phyloP scores from a whole-genome alignment of 2,329 filamentous ascomycete genomes.

The Domatiomyces globalis region DNA sequence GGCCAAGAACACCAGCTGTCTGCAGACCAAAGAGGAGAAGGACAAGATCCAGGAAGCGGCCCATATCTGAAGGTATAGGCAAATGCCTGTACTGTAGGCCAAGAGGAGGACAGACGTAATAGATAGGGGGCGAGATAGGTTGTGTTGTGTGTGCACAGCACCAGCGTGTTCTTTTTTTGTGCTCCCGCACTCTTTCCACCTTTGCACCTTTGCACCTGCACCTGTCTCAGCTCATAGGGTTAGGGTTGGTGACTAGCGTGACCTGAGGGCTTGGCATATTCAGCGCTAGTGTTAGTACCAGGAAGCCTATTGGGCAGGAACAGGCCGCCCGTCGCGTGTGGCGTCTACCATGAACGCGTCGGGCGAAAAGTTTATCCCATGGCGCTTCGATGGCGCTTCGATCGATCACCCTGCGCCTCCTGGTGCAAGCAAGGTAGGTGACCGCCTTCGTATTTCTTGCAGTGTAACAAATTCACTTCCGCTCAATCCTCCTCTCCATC shows the following conservation, averaged over 20 bases:
- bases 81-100: background rate
- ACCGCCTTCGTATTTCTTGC: background rate
- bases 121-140: background rate
- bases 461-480: background rate
- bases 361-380: background rate
- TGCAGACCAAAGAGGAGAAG: constrained; percentile 58
- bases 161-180: background rate
- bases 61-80: constrained; percentile 40
- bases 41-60: constrained; percentile 56
- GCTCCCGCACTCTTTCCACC: background rate
- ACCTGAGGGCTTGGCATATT: background rate
- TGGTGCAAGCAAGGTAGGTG: background rate
- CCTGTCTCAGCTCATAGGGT: background rate
- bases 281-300: too few species aligned
- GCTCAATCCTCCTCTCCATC: background rate
- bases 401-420: too few species aligned
- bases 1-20: constrained; percentile 50
- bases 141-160: background rate
- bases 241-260: background rate
- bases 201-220: background rate
- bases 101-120: constrained; percentile 2
- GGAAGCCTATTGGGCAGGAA: background rate
- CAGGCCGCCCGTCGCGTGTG: background rate
- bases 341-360: background rate
- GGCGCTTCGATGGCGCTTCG: background rate